phyloP scores from a whole-genome alignment of 345 rosid species.

The Populus nigra region DNA sequence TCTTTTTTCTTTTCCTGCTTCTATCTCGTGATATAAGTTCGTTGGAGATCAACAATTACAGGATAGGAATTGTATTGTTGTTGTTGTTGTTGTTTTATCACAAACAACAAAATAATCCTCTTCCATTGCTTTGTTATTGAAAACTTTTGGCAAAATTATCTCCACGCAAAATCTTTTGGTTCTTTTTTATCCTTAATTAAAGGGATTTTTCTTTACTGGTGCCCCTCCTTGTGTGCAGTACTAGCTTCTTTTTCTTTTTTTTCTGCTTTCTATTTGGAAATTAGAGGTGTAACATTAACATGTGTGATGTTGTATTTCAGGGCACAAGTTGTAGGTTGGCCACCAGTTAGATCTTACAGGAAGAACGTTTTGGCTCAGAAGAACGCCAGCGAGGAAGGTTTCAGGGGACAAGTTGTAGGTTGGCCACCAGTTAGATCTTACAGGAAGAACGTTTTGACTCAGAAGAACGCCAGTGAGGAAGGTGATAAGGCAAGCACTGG shows the following conservation, averaged over 20 bases:
- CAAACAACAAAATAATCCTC: neutral
- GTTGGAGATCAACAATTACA: neutral
- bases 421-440: constrained; percentile 96
- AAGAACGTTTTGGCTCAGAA: constrained; percentile 83
- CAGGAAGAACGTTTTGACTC: constrained; percentile 82
- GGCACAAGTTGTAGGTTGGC: constrained; percentile 96
- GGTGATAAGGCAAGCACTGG: constrained; percentile 27
- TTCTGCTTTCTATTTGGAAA: neutral
- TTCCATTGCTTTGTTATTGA: neutral
- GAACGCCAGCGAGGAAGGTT: constrained; percentile 29
- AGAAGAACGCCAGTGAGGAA: constrained; percentile 43
- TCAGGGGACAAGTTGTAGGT: constrained; percentile 85
- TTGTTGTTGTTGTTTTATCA: neutral
- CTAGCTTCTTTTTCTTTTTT: neutral
- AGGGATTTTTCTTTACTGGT: neutral
- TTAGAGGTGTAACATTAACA: neutral
- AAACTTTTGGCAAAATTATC: neutral
- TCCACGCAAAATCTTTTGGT: neutral
- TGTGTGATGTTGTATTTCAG: constrained; percentile 27
- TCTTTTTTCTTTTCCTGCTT: neutral
- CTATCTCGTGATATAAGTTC: neutral
- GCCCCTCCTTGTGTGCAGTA: neutral
- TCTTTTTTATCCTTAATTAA: neutral
- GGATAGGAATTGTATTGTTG: neutral
- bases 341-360: constrained; percentile 86